Conservation (phyloP, 768 basidiomycete genomes). For the Fistulinella prunicolor region DNA sequence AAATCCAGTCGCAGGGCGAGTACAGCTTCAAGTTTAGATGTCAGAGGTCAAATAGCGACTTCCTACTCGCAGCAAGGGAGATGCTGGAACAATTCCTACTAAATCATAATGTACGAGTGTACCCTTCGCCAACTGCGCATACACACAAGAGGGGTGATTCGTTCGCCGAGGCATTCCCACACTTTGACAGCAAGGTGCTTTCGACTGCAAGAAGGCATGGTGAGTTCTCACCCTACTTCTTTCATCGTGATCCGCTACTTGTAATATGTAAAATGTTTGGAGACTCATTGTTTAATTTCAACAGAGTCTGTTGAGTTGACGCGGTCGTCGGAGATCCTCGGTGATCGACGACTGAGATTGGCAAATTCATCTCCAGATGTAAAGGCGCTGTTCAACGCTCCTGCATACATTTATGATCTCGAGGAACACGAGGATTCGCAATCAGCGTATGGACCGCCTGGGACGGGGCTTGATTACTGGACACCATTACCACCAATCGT, state of each 20-base stretch:
- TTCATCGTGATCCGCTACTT: slow-evolving; percentile 29
- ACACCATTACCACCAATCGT: slow-evolving; percentile 75
- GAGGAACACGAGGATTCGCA: slow-evolving; percentile 70
- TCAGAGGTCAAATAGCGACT: slow-evolving; percentile 93
- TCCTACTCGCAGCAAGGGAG: slow-evolving; percentile 84
- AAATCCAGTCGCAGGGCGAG: slow-evolving; percentile 44
- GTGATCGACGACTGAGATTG: slow-evolving; percentile 71
- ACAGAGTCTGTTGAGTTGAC: slow-evolving; percentile 81
- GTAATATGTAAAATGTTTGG: no score
- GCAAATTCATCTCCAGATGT: slow-evolving; percentile 93
- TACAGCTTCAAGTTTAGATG: slow-evolving; percentile 95
- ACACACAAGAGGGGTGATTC: slow-evolving; percentile 87
- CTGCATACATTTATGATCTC: slow-evolving; percentile 77
- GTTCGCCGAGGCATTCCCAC: slow-evolving; percentile 93
- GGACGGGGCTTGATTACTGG: slow-evolving; percentile 66
- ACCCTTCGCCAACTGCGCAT: slow-evolving; percentile 75
- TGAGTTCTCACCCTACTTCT: slow-evolving; percentile 19
- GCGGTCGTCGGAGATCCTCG: slow-evolving; percentile 58
- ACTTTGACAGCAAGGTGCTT: slow-evolving; percentile 93
- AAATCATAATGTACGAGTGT: slow-evolving; percentile 78
- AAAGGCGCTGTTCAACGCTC: slow-evolving; percentile 89
- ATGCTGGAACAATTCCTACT: slow-evolving; percentile 90
- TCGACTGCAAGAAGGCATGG: slow-evolving; percentile 74
- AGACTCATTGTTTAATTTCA: slow-evolving; percentile 7
- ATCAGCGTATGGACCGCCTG: slow-evolving; percentile 51